Evolutionary conservation across 305 asterid genomes (phyloP).

Genomic region (Coffea humblotiana): DNA sequence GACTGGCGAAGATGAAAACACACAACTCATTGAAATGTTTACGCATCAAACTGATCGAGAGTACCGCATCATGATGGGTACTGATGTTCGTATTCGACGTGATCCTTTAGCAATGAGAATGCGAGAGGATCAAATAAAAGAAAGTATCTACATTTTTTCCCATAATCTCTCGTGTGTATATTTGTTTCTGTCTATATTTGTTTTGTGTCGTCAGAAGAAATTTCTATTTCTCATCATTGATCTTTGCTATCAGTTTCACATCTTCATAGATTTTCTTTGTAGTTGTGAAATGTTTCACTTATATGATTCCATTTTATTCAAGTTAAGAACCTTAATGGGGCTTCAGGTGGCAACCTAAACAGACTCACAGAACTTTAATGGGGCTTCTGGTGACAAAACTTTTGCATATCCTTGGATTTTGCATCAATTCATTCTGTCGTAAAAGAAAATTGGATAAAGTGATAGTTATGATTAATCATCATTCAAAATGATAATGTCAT

Average conservation of each 20-base stretch:
- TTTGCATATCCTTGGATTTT: too few relatives aligned
- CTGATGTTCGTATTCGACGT: conserved; percentile 77
- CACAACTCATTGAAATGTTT: conserved; percentile 86
- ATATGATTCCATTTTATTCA: background rate
- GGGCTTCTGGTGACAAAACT: background rate
- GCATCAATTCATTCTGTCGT: too few relatives aligned
- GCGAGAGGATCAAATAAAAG: conserved; percentile 93
- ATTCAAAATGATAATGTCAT: background rate
- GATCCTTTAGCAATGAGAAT: conserved; percentile 95
- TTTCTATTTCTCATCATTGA: background rate
- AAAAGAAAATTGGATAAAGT: too few relatives aligned
- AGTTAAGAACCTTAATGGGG: background rate
- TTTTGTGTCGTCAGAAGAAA: background rate
- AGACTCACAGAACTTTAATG: background rate
- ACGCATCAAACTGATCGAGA: conserved; percentile 81
- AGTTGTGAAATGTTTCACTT: background rate
- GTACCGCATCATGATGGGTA: conserved; percentile 96
- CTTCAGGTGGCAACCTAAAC: background rate
- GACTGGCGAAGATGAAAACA: conserved; percentile 96
- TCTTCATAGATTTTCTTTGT: background rate
- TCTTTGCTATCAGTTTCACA: background rate
- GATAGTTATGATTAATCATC: background rate
- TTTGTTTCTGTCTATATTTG: background rate
- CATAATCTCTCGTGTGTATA: background rate
- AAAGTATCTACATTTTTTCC: conserved; percentile 51